phyloP scores from a whole-genome alignment of 1,284 basidiomycete genomes.

The Retiboletus flavoniger region DNA sequence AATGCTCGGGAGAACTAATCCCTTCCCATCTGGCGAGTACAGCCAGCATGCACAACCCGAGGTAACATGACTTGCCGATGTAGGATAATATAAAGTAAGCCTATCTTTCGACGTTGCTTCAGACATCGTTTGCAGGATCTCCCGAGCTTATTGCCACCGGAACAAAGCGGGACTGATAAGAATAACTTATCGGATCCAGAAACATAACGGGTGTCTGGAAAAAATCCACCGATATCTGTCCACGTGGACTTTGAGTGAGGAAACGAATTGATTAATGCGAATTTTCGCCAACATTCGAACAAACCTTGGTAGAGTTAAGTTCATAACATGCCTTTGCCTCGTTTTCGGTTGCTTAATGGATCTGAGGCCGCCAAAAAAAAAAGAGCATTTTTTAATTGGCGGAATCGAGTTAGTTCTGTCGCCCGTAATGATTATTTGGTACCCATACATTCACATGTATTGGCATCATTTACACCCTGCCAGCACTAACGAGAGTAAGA shows the following conservation, averaged over 20 bases:
- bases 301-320: slow-evolving; percentile 21
- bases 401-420: slow-evolving; percentile 4
- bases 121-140: slow-evolving; percentile 7
- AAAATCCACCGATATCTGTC: background rate
- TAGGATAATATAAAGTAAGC: background rate
- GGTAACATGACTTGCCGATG: slow-evolving; percentile 3
- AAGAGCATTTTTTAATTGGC: slow-evolving; percentile 1
- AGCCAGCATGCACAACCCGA: background rate
- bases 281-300: background rate
- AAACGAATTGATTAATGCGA: slow-evolving; percentile 8
- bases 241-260: background rate
- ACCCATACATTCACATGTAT: background rate
- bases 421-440: slow-evolving; percentile 1
- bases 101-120: slow-evolving; percentile 1
- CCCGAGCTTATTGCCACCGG: slow-evolving; percentile 23
- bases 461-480: background rate
- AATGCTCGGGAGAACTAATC: background rate
- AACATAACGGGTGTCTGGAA: background rate
- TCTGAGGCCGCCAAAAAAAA: slow-evolving; percentile 11
- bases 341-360: slow-evolving; percentile 25
- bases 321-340: slow-evolving; percentile 23
- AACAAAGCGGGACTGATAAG: slow-evolving; percentile 9
- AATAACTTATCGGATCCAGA: slow-evolving; percentile 3
- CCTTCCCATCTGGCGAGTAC: background rate
- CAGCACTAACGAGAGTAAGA: background rate